phyloP scores from a whole-genome alignment of 441 rosid species.

The Euphorbia corollata region DNA sequence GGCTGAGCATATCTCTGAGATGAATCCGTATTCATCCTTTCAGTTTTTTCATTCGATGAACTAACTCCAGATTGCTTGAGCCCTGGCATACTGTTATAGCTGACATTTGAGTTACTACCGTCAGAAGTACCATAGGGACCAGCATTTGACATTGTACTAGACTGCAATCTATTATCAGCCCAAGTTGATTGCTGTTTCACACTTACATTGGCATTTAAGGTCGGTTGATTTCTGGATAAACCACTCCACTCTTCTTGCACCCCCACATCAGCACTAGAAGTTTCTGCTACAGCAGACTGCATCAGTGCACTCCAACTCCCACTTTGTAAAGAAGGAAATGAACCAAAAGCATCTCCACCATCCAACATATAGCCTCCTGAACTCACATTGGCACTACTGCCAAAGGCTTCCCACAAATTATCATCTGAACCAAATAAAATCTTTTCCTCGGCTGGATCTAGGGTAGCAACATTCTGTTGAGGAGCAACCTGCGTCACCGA shows the following conservation, averaged over 20 bases:
- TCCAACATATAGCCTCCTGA: constrained; percentile 42
- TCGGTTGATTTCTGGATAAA: constrained; percentile 25
- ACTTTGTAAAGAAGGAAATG: constrained; percentile 68
- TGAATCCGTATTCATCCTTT: constrained; percentile 33
- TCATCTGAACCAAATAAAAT: constrained; percentile 87
- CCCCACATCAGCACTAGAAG: constrained; percentile 41
- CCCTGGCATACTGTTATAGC: constrained; percentile 20
- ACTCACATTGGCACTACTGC: constrained; percentile 39
- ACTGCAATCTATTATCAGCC: constrained; percentile 33
- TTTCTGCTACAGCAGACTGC: constrained; percentile 83
- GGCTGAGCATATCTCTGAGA: constrained; percentile 34
- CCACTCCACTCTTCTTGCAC: constrained; percentile 55
- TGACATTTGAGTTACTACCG: constrained; percentile 23
- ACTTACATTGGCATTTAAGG: constrained; percentile 23
- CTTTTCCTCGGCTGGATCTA: constrained; percentile 90
- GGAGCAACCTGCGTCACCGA: constrained; percentile 28
- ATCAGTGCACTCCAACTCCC: constrained; percentile 99
- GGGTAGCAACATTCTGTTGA: constrained; percentile 49
- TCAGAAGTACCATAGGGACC: constrained; percentile 26
- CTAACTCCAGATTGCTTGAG: constrained; percentile 31
- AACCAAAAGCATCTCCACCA: constrained; percentile 35
- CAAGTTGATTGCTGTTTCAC: constrained; percentile 35
- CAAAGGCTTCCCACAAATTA: constrained; percentile 69
- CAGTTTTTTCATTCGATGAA: constrained; percentile 32
- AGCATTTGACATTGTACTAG: constrained; percentile 19